Conservation (phyloP, 139 green algal species). For the Chlamydomonas eustigma region DNA sequence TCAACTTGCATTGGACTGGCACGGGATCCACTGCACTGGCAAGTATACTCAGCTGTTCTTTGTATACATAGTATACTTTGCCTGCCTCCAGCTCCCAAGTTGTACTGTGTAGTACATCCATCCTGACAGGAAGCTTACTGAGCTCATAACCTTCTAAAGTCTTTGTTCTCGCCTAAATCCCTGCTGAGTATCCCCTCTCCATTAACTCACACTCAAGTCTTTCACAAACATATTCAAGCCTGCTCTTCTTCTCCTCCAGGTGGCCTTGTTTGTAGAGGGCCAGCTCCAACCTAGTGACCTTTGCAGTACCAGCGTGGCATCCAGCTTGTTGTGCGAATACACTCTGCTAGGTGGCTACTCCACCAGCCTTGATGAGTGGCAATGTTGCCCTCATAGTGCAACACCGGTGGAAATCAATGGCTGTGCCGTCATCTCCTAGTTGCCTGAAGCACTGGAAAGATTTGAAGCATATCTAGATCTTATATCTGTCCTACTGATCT, state of each 20-base stretch:
- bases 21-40: background rate
- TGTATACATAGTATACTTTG: too few species aligned
- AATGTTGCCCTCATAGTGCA: background rate
- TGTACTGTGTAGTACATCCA: too few species aligned
- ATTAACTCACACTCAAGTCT: background rate
- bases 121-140: too few species aligned
- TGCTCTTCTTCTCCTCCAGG: background rate
- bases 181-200: too few species aligned
- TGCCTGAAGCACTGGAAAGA: too few species aligned
- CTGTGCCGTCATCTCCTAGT: too few species aligned
- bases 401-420: background rate
- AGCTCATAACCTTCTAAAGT: too few species aligned
- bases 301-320: background rate
- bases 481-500: too few species aligned
- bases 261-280: background rate
- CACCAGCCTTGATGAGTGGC: background rate
- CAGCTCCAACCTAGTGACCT: background rate
- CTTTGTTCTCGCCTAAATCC: too few species aligned
- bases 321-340: background rate
- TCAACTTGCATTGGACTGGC: conserved; percentile 9
- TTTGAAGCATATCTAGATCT: too few species aligned
- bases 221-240: background rate
- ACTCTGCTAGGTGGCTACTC: background rate
- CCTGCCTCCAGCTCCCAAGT: too few species aligned
- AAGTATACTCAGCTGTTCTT: background rate